These are phyloP conservation scores for Ophiostoma sp. DNA, from an alignment of 2,329 filamentous ascomycete genomes.

Conservation along the genomic window DNA sequence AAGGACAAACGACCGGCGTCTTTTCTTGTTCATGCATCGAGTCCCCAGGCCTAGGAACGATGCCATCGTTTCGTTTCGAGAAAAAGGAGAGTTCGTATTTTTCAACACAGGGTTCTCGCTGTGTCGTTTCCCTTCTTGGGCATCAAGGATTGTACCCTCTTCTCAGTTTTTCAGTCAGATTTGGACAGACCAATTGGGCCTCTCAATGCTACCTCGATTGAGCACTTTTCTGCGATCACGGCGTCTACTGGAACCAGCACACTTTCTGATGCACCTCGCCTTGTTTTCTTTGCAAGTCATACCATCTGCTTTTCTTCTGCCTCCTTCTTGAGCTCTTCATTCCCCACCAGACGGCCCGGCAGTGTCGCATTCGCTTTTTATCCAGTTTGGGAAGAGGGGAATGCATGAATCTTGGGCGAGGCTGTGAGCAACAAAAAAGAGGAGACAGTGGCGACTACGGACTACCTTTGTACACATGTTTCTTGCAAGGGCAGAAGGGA, in stretches of 20 bases:
- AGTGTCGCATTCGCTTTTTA: conserved; percentile 22
- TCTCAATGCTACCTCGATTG: background rate
- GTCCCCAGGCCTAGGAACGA: background rate
- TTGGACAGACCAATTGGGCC: background rate
- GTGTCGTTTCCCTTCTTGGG: background rate
- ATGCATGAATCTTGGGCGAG: conserved; percentile 21
- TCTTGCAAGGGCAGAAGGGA: background rate
- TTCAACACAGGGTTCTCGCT: background rate
- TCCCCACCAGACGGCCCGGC: conserved; percentile 15
- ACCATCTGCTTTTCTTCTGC: background rate
- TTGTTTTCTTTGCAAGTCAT: background rate
- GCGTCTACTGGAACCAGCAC: conserved; percentile 18
- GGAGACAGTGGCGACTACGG: background rate
- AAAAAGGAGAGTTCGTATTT: background rate
- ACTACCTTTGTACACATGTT: no score
- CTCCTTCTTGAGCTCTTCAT: background rate
- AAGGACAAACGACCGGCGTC: background rate
- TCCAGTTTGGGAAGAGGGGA: conserved; percentile 1
- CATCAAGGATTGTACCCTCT: background rate
- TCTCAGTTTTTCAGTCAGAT: background rate
- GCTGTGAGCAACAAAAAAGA: conserved; percentile 1
- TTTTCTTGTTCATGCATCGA: background rate
- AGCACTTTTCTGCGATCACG: background rate
- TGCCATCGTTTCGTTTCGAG: conserved; percentile 12
- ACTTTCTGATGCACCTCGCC: background rate